Conservation (phyloP, 148 eudicot species). For the Fagopyrum tataricum region DNA sequence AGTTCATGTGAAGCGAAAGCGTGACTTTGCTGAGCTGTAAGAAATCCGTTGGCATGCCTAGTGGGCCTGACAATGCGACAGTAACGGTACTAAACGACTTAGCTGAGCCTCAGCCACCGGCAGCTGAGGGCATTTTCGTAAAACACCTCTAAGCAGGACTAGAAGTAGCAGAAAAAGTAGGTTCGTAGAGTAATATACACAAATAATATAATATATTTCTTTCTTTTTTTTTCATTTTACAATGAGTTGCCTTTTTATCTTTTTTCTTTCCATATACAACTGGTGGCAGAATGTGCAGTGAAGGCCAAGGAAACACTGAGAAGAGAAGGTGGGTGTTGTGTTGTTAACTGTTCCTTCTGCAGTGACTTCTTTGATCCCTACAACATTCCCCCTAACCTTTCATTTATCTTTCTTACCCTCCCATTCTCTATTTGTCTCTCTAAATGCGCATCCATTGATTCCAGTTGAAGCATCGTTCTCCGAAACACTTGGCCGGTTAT, state of each 20-base stretch:
- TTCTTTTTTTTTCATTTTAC: not conserved
- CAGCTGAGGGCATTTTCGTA: not conserved
- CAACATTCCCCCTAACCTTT: constrained; percentile 12
- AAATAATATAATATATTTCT: not conserved
- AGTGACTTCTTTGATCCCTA: constrained; percentile 25
- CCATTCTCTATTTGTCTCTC: constrained; percentile 10
- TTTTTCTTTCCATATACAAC: constrained; percentile 7
- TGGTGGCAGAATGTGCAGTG: constrained; percentile 16
- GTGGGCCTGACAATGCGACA: constrained; percentile 12
- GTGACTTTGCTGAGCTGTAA: constrained; percentile 10
- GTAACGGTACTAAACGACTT: constrained; percentile 11
- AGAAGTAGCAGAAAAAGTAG: constrained; percentile 3
- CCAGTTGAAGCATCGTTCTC: constrained; percentile 5
- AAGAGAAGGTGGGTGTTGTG: constrained; percentile 13
- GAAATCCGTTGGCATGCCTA: constrained; percentile 7
- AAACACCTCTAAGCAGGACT: not conserved
- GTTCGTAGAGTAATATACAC: not conserved
- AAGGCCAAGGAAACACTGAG: constrained; percentile 13
- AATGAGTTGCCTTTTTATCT: not conserved
- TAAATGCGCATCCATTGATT: constrained; percentile 7
- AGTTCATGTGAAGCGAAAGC: constrained; percentile 3
- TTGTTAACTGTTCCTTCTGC: constrained; percentile 15
- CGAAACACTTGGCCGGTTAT: constrained; percentile 1
- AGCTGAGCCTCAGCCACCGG: not conserved
- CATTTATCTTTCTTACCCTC: not conserved